Evolutionary conservation across 1,284 basidiomycete species (phyloP).

Genomic region (Paramarasmius palmivorus): DNA sequence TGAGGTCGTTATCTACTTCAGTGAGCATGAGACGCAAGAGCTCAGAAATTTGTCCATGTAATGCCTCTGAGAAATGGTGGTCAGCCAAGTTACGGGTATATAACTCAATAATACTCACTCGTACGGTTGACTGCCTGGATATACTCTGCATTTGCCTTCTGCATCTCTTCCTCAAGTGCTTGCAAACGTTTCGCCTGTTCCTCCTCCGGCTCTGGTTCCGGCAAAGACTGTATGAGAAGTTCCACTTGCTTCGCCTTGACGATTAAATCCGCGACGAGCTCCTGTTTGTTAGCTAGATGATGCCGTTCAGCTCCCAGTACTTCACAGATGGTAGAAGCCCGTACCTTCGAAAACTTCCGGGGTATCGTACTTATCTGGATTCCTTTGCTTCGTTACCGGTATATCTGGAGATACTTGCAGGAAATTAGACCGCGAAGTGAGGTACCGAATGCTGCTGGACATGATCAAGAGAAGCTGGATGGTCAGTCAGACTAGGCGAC

Average conservation of each 20-base stretch:
- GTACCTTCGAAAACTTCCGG: slow-evolving; percentile 68
- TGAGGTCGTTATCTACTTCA: slow-evolving; percentile 45
- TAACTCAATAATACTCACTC: slow-evolving; percentile 47
- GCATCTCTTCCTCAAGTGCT: slow-evolving; percentile 66
- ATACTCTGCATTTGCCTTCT: slow-evolving; percentile 72
- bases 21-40: slow-evolving; percentile 60
- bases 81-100: background rate
- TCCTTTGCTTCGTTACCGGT: slow-evolving; percentile 74
- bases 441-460: slow-evolving; percentile 74
- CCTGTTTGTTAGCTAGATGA: slow-evolving; percentile 70
- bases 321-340: slow-evolving; percentile 10
- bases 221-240: slow-evolving; percentile 74
- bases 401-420: slow-evolving; percentile 70
- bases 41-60: slow-evolving; percentile 62
- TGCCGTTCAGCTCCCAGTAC: background rate
- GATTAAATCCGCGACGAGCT: slow-evolving; percentile 77
- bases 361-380: slow-evolving; percentile 67
- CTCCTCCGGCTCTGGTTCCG: slow-evolving; percentile 72
- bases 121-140: slow-evolving; percentile 67
- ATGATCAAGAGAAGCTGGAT: slow-evolving; percentile 77
- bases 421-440: slow-evolving; percentile 73
- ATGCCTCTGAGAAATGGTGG: slow-evolving; percentile 43
- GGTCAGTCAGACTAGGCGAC: background rate
- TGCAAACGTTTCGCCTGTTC: slow-evolving; percentile 69
- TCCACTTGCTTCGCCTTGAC: slow-evolving; percentile 85